Evolutionary conservation across 495 filamentous ascomycete species (phyloP), one percentile per base, ranked within the genome.

Genomic region (Podospora bellae-mahoneyi): DNA sequence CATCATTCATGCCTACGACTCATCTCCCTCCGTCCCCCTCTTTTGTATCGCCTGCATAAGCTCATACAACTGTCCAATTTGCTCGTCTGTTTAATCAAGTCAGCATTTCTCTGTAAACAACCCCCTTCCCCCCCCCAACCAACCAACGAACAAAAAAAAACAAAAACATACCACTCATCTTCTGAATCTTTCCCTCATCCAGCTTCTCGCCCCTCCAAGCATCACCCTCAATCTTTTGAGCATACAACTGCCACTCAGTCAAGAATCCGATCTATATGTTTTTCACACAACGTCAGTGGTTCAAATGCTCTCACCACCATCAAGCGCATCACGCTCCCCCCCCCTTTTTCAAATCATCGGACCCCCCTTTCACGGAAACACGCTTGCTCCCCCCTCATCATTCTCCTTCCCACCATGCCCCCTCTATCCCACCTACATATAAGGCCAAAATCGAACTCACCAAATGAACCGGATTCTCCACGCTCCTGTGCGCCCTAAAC

Each of bases 211-310:
- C 93, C 48, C 80, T 78, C 94, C 95, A 97, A 0, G 84, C 76
- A 56, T 96, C 89, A 0, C 93, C 93, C 72, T 98, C 95, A 19
- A 99, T 74, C 71, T 90, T 86, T 77, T 99, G 94, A 10, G 92
- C 94, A 74, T 98, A 99, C 34, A 91, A 77, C 76, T 98, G 95
- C 95, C 95, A 99, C 79, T 97, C 93, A 0, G 91, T 94, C 72
- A 98, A 82, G 75, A 99, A 99, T 3, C 95, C 95, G 70, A 97
- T 90, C 93, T 96, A n/a, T n/a, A n/a, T n/a, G n/a, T n/a, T n/a
- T n/a, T n/a, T n/a, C n/a, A n/a, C n/a, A n/a, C n/a, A n/a, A n/a
- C n/a, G n/a, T n/a, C n/a, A n/a, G n/a, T n/a, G n/a, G n/a, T n/a
- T n/a, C n/a, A n/a, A n/a, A n/a, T n/a, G n/a, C n/a, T n/a, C n/a